phyloP scores from a whole-genome alignment of 352 stramenopile species.

The Phytophthora capsici region DNA sequence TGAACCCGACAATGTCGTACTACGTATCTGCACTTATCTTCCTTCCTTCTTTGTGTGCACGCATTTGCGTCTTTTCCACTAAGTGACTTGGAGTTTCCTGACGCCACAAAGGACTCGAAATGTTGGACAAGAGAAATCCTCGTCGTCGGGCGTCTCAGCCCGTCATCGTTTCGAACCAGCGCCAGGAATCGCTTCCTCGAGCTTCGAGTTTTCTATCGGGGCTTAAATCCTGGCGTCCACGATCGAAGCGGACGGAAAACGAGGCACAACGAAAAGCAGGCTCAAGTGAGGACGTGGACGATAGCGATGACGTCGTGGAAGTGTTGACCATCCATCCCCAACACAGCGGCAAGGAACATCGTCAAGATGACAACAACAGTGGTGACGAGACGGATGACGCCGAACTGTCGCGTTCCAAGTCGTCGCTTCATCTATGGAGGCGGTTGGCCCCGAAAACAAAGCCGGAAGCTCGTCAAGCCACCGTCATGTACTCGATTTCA shows the following conservation, averaged over 20 bases:
- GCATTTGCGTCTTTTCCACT: slow-evolving; percentile 26
- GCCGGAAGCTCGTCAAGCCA: slow-evolving; percentile 20
- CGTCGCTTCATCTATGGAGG: slow-evolving; percentile 24
- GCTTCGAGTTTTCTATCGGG: slow-evolving; percentile 39
- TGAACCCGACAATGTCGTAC: slow-evolving; percentile 8
- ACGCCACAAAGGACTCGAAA: slow-evolving; percentile 15
- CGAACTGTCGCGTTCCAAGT: slow-evolving; percentile 11
- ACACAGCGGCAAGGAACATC: not conserved
- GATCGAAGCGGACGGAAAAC: slow-evolving; percentile 5
- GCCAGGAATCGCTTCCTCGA: not conserved
- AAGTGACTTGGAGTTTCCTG: slow-evolving; percentile 11
- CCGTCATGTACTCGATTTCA: slow-evolving; percentile 72
- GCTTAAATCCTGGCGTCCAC: slow-evolving; percentile 28
- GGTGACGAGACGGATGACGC: slow-evolving; percentile 18
- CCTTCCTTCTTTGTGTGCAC: slow-evolving; percentile 18
- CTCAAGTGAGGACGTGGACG: slow-evolving; percentile 3
- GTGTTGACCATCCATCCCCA: slow-evolving; percentile 9
- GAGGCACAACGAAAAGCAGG: slow-evolving; percentile 14
- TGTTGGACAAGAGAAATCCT: slow-evolving; percentile 35
- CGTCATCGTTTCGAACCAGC: slow-evolving; percentile 13
- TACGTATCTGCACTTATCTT: not conserved
- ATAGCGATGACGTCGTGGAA: slow-evolving; percentile 5
- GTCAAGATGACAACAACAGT: slow-evolving; percentile 5
- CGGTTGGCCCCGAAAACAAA: slow-evolving; percentile 25
- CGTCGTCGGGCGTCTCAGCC: slow-evolving; percentile 24